Evolutionary conservation across 1,284 basidiomycete genomes (phyloP), one percentile per base, ranked within the genome.

Genomic region (Puccinia triticina): DNA sequence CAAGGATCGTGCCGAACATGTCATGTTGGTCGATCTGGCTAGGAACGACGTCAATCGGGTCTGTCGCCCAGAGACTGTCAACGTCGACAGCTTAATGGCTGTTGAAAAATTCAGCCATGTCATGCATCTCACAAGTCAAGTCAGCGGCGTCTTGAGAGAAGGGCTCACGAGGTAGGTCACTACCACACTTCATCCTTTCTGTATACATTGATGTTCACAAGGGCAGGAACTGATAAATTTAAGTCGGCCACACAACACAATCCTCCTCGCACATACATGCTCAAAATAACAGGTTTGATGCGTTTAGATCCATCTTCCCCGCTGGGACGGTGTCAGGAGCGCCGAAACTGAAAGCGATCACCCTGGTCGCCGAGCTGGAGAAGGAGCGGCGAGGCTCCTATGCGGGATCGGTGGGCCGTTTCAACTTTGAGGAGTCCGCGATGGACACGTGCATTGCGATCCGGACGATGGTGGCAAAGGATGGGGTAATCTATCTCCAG

Each of bases 401-500:
- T 85, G 97, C 96, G 8, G 97, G 97, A 59, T 97, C 95, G 0
- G 95, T 99, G 23, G 97, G 97, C 21, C 92, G 95, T 77, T 98
- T 97, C 87, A 96, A 99, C 87, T 99, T 98, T 88, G 94, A 96
- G 43, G 89, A 92, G 46, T 93, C 96, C 86, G 93, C 94, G 86
- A 95, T 99, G 92, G 97, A 99, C 87, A 96, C 95, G 0, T 98
- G 96, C 88, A 99, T 99, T 85, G 97, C 97, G 11, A 99, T 99
- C 86, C 91, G 97, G 61, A 99, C 96, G 1, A 99, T 99, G 95
- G 91, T 92, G 1, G 98, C 98, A 90, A 98, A 96, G 88, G 91
- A 96, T 85, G 95, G 95, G 0, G 89, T 91, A 26, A 95, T 92
- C 12, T 99, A 98, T 87, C 88, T 99, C 73, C 96, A 98, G 88